Base-by-base conservation (phyloP, 768 basidiomycete species). In the Infundibulicybe gibba region DNA sequence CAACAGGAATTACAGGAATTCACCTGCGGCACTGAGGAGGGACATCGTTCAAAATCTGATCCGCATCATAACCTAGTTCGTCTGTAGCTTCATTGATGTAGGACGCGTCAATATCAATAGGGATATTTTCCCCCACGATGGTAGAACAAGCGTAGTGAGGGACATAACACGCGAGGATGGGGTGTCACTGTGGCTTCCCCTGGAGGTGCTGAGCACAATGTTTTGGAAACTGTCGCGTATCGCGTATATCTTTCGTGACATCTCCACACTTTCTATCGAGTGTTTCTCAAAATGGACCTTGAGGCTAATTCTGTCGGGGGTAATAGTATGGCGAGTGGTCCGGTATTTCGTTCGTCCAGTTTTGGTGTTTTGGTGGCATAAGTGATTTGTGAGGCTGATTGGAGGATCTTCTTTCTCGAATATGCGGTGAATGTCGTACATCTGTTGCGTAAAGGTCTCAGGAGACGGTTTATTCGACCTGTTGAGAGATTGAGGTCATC, bases 181-280 rank as follows among this genome's bases (percentile, higher is more conserved):
- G 44, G 15, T 3, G 3, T 42, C 37, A 9, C n/a, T 32, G 40
- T 21, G 19, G 34, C 15, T 41, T n/a, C n/a, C n/a, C 5, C 14
- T 43, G 4, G 25, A 39, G 25, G 68, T 67, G 25, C 69, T 73
- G 32, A 72, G 54, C 3, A 76, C 63, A 38, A 83, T 57, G 46
- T 80, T 77, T 41, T 65, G 69, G 61, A 80, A 85, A 43, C 74
- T 72, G 50, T 77, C 77, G n/a, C 77, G 67, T 13, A 84, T 69
- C 12, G 75, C 76, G 55, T 79, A 69, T 8, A 82, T 69, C 25
- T 64, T 70, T 32, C 68, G 67, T 8, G 79, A 71, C 25, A 80
- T 63, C 44, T 77, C 71, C 32, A 71, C 54, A 16, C 62, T 67
- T 30, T 67, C 66, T 41, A 60, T 47, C 32, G 57, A 61, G 16